Evolutionary conservation across 2,329 filamentous ascomycete genomes (phyloP).

Genomic region (Onygenales sp.): DNA sequence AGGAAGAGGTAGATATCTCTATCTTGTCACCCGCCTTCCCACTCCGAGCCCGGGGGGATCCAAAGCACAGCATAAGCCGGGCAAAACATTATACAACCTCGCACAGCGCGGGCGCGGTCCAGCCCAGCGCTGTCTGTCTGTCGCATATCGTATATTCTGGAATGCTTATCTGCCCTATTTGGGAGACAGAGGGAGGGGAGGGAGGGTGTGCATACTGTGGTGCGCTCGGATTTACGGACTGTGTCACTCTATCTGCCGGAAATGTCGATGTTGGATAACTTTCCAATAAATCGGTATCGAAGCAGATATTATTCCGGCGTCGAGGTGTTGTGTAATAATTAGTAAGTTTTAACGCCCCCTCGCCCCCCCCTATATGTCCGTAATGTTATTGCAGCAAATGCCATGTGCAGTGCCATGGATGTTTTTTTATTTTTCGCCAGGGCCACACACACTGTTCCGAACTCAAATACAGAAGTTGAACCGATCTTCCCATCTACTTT

Average conservation of each 20-base stretch:
- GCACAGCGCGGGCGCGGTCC: neutral
- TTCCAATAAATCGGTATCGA: no score
- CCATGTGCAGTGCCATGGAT: neutral
- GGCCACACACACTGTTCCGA: neutral
- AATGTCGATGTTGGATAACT: no score
- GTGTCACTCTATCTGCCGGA: no score
- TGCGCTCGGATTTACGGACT: no score
- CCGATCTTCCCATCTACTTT: neutral
- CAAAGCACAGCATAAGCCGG: neutral
- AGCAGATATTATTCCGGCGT: neutral
- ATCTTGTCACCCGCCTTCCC: no score
- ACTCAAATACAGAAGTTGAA: neutral
- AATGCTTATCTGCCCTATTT: neutral
- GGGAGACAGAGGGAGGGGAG: neutral
- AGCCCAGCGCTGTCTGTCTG: neutral
- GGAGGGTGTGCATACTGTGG: no score
- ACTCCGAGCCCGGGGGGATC: no score
- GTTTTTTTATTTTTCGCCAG: no score
- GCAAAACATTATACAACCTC: neutral
- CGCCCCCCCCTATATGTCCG: neutral
- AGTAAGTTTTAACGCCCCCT: neutral
- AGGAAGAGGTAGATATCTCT: no score
- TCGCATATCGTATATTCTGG: neutral
- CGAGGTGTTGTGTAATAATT: neutral
- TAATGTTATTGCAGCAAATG: constrained; percentile 2